Evolutionary conservation across 1,284 basidiomycete genomes (phyloP).

Genomic region (Malassezia arunalokei): DNA sequence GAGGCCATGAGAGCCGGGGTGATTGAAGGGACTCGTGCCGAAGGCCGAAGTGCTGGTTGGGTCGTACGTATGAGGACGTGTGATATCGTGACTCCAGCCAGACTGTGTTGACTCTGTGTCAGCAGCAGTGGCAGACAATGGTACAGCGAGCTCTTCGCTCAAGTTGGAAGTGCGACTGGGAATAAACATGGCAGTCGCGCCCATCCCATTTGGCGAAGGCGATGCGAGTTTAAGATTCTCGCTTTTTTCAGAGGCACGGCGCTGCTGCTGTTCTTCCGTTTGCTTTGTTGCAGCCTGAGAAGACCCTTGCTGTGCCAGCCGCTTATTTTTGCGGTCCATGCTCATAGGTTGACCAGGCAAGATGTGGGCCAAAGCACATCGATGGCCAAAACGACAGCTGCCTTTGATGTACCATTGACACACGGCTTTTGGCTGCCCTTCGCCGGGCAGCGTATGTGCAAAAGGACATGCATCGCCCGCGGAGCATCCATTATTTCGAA

Average conservation of each 20-base stretch:
- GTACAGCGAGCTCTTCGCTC: neutral
- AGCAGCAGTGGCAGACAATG: too few relatives aligned
- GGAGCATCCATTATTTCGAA: slow-evolving; percentile 60
- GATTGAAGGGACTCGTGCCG: slow-evolving; percentile 43
- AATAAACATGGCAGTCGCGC: neutral
- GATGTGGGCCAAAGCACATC: slow-evolving; percentile 70
- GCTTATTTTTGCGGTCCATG: slow-evolving; percentile 98
- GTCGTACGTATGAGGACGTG: neutral
- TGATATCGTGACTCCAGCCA: neutral
- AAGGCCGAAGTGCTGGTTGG: slow-evolving; percentile 17
- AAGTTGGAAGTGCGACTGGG: neutral
- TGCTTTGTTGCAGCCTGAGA: neutral
- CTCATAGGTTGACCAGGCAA: slow-evolving; percentile 69
- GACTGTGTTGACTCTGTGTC: neutral
- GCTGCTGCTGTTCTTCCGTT: neutral
- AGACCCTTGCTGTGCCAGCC: slow-evolving; percentile 62
- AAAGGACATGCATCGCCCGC: slow-evolving; percentile 91
- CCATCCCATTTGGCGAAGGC: neutral
- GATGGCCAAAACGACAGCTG: slow-evolving; percentile 95
- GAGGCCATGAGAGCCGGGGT: slow-evolving; percentile 33
- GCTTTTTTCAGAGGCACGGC: neutral
- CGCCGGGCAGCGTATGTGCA: slow-evolving; percentile 57
- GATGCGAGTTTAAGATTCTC: neutral
- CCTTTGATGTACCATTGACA: slow-evolving; percentile 81
- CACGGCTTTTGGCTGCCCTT: slow-evolving; percentile 58